Conservation (phyloP, 345 rosid genomes). For the Eucalyptus sideroxylon region DNA sequence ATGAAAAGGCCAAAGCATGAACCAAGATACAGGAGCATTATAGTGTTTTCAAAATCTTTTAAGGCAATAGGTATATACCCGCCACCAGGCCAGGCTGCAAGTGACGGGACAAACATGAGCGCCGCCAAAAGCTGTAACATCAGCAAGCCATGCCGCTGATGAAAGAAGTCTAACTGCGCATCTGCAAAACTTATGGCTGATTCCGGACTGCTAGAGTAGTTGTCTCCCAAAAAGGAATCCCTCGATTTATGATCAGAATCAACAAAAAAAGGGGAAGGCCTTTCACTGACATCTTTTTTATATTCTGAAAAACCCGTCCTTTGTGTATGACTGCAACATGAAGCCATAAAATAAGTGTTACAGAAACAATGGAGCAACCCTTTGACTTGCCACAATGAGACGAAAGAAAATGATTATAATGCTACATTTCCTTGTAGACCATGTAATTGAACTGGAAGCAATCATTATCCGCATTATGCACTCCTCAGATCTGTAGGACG, state of each 20-base stretch:
- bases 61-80: constrained; percentile 23
- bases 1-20: neutral
- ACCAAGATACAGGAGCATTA: neutral
- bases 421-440: neutral
- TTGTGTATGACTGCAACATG: constrained; percentile 31
- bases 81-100: constrained; percentile 79
- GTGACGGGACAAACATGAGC: constrained; percentile 82
- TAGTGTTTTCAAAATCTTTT: neutral
- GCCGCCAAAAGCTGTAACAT: constrained; percentile 62
- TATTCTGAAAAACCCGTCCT: constrained; percentile 34
- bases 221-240: constrained; percentile 18
- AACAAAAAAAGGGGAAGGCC: constrained; percentile 15
- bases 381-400: neutral
- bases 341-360: constrained; percentile 36
- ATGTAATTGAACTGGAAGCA: neutral
- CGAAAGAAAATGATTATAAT: neutral
- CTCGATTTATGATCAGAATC: constrained; percentile 17
- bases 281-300: constrained; percentile 12
- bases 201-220: constrained; percentile 17
- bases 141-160: constrained; percentile 65
- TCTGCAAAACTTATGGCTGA: constrained; percentile 46
- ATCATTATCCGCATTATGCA: neutral
- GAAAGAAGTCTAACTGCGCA: constrained; percentile 65
- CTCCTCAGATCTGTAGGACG: neutral
- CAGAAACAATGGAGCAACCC: constrained; percentile 9